Evolutionary conservation across 1,284 basidiomycete genomes (phyloP).

Genomic region (Singerocomus inundabilis): DNA sequence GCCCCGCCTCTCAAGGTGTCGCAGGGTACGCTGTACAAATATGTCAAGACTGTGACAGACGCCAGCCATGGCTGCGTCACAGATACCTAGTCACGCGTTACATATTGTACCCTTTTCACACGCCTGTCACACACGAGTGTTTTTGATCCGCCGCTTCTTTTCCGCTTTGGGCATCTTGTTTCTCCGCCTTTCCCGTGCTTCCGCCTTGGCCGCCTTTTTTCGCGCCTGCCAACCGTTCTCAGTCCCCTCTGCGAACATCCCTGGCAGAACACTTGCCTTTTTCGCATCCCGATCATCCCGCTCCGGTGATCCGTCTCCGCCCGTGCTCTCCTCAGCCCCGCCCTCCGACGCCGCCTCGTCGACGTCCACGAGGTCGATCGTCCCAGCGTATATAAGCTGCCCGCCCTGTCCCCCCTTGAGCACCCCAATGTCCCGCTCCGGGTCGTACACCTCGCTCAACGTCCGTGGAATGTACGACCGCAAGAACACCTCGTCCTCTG

Average conservation of each 20-base stretch:
- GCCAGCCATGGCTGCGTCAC: slow-evolving; percentile 89
- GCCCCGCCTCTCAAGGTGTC: slow-evolving; percentile 84
- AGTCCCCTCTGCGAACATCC: too few species aligned
- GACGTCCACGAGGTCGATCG: slow-evolving; percentile 60
- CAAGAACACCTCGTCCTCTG: slow-evolving; percentile 89
- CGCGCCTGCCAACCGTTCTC: too few species aligned
- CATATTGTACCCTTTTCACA: slow-evolving; percentile 17
- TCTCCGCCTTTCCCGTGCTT: slow-evolving; percentile 84
- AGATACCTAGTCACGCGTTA: slow-evolving; percentile 58
- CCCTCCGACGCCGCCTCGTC: slow-evolving; percentile 18
- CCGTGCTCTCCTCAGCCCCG: slow-evolving; percentile 21
- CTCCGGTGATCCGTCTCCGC: slow-evolving; percentile 32
- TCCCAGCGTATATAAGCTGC: slow-evolving; percentile 81
- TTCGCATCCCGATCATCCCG: slow-evolving; percentile 87
- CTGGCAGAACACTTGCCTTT: slow-evolving; percentile 54
- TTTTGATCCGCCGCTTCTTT: slow-evolving; percentile 84
- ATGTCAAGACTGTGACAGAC: slow-evolving; percentile 81
- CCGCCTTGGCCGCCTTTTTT: slow-evolving; percentile 85
- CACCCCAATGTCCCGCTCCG: slow-evolving; percentile 83
- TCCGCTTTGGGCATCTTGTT: slow-evolving; percentile 93
- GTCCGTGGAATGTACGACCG: slow-evolving; percentile 90
- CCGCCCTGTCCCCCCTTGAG: slow-evolving; percentile 68
- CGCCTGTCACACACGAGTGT: slow-evolving; percentile 33
- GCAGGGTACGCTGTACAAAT: slow-evolving; percentile 87
- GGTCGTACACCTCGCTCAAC: slow-evolving; percentile 89